Conservation (phyloP, 345 rosid species). For the Salix viminalis region DNA sequence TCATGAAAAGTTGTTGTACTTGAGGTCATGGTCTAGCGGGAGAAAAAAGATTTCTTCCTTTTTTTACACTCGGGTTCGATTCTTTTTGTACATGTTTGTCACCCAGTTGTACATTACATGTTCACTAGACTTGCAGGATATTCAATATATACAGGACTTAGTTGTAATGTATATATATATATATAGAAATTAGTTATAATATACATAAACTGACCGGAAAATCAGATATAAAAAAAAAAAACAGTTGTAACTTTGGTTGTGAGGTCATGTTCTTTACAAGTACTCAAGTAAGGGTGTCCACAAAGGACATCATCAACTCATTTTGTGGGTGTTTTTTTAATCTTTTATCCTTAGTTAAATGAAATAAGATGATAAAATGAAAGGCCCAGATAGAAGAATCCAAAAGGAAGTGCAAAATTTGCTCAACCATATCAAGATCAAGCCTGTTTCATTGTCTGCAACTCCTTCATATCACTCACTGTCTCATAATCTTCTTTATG, state of each 20-base stretch:
- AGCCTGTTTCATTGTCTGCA: slow-evolving; percentile 19
- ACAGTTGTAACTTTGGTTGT: no score
- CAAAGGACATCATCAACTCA: not conserved
- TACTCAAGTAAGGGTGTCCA: not conserved
- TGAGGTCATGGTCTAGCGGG: no score
- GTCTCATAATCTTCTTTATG: slow-evolving; percentile 19
- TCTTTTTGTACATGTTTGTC: no score
- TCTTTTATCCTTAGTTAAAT: not conserved
- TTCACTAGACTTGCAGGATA: no score
- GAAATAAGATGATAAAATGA: not conserved
- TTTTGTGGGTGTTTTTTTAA: not conserved
- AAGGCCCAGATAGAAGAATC: slow-evolving; percentile 23
- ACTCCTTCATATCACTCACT: slow-evolving; percentile 24
- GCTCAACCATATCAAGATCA: slow-evolving; percentile 14
- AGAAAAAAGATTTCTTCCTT: no score
- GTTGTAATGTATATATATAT: no score
- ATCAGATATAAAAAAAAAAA: no score
- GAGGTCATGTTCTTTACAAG: not conserved
- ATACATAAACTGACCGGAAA: no score
- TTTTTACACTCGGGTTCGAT: no score
- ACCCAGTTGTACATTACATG: fast-evolving
- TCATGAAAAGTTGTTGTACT: no score
- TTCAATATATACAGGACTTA: no score
- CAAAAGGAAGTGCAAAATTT: slow-evolving; percentile 32
- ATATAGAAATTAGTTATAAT: no score